Evolutionary conservation across 768 basidiomycete species (phyloP), one percentile per base, ranked within the genome.

Genomic region (Russula compacta): DNA sequence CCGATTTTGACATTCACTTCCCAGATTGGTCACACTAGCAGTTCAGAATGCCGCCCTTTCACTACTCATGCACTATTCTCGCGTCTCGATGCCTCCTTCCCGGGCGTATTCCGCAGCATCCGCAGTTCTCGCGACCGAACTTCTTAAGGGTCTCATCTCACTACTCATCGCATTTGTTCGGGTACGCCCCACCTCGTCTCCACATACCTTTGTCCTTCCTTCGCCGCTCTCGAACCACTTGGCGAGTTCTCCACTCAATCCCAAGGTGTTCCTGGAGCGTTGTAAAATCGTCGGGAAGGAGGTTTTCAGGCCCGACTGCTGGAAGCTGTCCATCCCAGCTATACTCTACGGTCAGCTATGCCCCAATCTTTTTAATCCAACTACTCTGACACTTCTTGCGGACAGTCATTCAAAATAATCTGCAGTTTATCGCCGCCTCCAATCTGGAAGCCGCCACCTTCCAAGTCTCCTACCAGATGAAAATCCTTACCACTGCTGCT

Each of bases 401-500:
- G 24, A 24, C 68, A 84, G 89, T 93, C 70, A 83, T 95, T 62
- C 92, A 98, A 78, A 95, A 95, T 77, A 92, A 92, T 77, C 78
- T 98, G 38, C 95, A 97, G 74, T 98, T 92, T 73, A 86, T 95
- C 56, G 95, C 95, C 38, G 92, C 90, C 6, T 87, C 89, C 46
- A 98, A 98, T 73, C 78, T 98, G 62, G 87, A 93, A 66, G 93
- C 91, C 15, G 94, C 95, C 21, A 97, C 94, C 15, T 98, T 98
- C 74, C 95, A 97, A 73, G 93, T 95, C 71, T 91, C 86, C 47
- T 95, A 95, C 73, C 93, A 95, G 72, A 95, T 95, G 93, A 95
- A 95, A 74, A 93, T 95, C 69, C 83, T 95, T 66, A 95, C 93
- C 40, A 95, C 93, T 21, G 93, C 92, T 17, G 89, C 81, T 43